phyloP scores from a whole-genome alignment of 768 basidiomycete genomes.

The Hydnomerulius pinastri region DNA sequence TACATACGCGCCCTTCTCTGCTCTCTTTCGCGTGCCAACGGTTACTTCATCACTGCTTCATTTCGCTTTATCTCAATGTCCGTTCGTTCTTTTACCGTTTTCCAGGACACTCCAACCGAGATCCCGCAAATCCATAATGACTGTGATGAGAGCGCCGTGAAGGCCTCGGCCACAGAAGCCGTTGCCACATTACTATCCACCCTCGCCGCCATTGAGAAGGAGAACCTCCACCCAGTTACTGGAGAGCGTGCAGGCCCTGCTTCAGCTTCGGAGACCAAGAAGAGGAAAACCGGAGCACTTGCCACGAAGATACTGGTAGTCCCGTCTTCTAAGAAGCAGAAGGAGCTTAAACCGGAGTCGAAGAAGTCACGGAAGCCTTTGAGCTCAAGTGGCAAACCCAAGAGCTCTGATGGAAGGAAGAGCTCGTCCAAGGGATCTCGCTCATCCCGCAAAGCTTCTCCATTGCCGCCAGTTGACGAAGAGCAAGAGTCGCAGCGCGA shows the following conservation, averaged over 20 bases:
- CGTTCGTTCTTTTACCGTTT: slow-evolving; percentile 61
- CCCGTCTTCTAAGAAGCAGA: slow-evolving; percentile 42
- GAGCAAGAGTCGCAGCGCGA: slow-evolving; percentile 41
- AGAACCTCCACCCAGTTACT: slow-evolving; percentile 76
- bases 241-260: slow-evolving; percentile 56
- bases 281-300: slow-evolving; percentile 64
- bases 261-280: slow-evolving; percentile 46
- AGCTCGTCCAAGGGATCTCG: slow-evolving; percentile 31
- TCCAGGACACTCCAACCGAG: slow-evolving; percentile 54
- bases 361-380: slow-evolving; percentile 64
- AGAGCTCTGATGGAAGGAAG: slow-evolving; percentile 40
- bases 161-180: slow-evolving; percentile 20
- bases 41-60: slow-evolving; percentile 8
- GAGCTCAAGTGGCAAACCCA: slow-evolving; percentile 23
- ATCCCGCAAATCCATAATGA: slow-evolving; percentile 31
- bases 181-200: slow-evolving; percentile 38
- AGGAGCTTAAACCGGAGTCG: slow-evolving; percentile 44
- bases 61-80: slow-evolving; percentile 43
- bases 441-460: slow-evolving; percentile 50
- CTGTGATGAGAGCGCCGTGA: slow-evolving; percentile 23
- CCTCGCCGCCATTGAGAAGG: slow-evolving; percentile 60
- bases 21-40: slow-evolving; percentile 1
- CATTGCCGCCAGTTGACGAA: slow-evolving; percentile 64
- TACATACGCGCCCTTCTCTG: slow-evolving; percentile 1
- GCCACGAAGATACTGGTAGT: slow-evolving; percentile 49